Evolutionary conservation across 768 basidiomycete species (phyloP).

Genomic region (Sarcodon aspratus): DNA sequence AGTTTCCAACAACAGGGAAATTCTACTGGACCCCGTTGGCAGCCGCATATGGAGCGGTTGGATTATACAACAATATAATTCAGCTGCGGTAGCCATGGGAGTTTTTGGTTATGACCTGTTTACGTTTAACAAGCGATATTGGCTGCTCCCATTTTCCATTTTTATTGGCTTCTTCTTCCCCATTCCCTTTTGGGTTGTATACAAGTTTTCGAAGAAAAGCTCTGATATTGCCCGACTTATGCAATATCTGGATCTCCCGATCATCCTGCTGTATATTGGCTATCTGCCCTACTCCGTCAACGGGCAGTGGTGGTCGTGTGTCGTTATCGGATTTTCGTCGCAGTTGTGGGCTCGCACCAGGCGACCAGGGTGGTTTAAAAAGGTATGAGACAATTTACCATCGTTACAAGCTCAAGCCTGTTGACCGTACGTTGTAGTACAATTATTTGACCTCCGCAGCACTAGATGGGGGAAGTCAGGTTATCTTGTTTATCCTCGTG

Average conservation of each 20-base stretch:
- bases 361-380: slow-evolving; percentile 35
- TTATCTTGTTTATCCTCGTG: slow-evolving; percentile 37
- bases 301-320: slow-evolving; percentile 42
- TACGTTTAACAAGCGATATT: slow-evolving; percentile 34
- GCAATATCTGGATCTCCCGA: slow-evolving; percentile 35
- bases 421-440: slow-evolving; percentile 15
- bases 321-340: slow-evolving; percentile 35
- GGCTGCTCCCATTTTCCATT: slow-evolving; percentile 35
- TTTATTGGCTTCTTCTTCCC: slow-evolving; percentile 39
- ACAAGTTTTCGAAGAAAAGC: slow-evolving; percentile 23
- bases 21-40: slow-evolving; percentile 35
- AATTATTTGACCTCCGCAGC: slow-evolving; percentile 37
- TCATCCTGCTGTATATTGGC: slow-evolving; percentile 25
- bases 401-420: background rate
- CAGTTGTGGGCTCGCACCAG: slow-evolving; percentile 38
- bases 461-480: slow-evolving; percentile 36
- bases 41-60: slow-evolving; percentile 43
- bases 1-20: slow-evolving; percentile 31
- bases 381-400: slow-evolving; percentile 15
- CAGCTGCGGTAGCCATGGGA: slow-evolving; percentile 43
- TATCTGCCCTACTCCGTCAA: slow-evolving; percentile 40
- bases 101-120: slow-evolving; percentile 40
- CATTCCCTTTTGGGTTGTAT: slow-evolving; percentile 35
- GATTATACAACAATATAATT: slow-evolving; percentile 42
- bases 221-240: slow-evolving; percentile 21